Evolutionary conservation across 495 filamentous ascomycete genomes (phyloP).

Genomic region (Neurospora terricola): DNA sequence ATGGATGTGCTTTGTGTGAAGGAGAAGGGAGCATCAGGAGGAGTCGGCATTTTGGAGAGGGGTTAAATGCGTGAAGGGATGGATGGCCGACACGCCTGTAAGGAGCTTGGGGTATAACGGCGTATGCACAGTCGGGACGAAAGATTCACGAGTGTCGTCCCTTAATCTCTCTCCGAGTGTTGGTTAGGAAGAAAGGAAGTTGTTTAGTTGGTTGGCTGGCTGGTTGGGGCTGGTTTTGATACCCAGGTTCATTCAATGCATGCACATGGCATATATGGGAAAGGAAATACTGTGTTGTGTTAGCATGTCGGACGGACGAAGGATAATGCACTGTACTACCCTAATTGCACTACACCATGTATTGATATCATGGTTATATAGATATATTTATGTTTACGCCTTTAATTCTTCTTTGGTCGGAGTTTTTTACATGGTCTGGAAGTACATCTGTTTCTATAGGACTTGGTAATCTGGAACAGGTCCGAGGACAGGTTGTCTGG

Average conservation of each 20-base stretch:
- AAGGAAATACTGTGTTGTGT: not conserved
- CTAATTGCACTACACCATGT: not conserved
- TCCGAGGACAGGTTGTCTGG: too few relatives aligned
- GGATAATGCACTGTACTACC: not conserved
- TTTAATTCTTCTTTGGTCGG: not conserved
- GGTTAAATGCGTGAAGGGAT: not conserved
- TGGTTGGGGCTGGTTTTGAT: not conserved
- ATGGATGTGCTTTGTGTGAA: not conserved
- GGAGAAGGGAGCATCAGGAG: not conserved
- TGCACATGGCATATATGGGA: not conserved
- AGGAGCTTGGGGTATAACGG: not conserved
- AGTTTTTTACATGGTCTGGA: too few relatives aligned
- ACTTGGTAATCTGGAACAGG: too few relatives aligned
- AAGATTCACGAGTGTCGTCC: not conserved
- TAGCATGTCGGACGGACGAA: not conserved
- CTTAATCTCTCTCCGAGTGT: not conserved
- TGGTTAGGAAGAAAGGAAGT: not conserved
- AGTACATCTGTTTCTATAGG: too few relatives aligned
- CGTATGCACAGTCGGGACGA: not conserved
- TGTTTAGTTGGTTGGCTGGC: not conserved
- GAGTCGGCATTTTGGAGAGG: not conserved
- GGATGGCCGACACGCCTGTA: not conserved
- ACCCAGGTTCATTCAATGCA: not conserved
- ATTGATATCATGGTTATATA: not conserved
- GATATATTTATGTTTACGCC: not conserved